Percentiles rank a stretch among this genome's conserved stretches.
phyloP scores from a whole-genome alignment of 768 basidiomycete species.

The Pluteus cervinus region DNA sequence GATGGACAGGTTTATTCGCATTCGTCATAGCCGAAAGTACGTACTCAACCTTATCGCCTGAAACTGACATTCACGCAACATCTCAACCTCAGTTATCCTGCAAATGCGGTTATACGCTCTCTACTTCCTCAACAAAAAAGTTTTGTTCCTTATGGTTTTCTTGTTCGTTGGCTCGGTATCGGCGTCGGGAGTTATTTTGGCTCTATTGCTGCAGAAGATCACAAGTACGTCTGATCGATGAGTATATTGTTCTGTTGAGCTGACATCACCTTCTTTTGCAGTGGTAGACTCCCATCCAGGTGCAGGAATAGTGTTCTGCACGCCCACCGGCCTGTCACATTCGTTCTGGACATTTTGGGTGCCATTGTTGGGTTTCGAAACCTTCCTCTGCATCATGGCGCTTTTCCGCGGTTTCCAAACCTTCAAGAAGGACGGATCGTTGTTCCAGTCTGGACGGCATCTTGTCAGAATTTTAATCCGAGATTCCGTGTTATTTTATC shows the following conservation, averaged over 20 bases:
- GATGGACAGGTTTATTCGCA: slow-evolving; percentile 49
- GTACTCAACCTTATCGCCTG: slow-evolving; percentile 7
- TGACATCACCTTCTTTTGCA: slow-evolving; percentile 10
- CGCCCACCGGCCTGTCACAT: slow-evolving; percentile 27
- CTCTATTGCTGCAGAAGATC: slow-evolving; percentile 30
- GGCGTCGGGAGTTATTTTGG: slow-evolving; percentile 44
- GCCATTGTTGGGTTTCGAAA: slow-evolving; percentile 50
- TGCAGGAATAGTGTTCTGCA: slow-evolving; percentile 32
- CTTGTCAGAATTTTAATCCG: slow-evolving; percentile 46
- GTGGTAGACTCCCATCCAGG: slow-evolving; percentile 13
- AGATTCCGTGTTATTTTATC: slow-evolving; percentile 52
- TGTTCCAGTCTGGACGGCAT: slow-evolving; percentile 35
- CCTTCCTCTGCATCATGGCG: slow-evolving; percentile 43
- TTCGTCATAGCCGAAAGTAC: slow-evolving; percentile 51
- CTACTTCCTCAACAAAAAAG: slow-evolving; percentile 45
- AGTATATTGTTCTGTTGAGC: slow-evolving; percentile 1
- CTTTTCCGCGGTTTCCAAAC: slow-evolving; percentile 43
- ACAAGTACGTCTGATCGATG: slow-evolving; percentile 25
- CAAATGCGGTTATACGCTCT: slow-evolving; percentile 61
- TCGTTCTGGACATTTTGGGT: slow-evolving; percentile 57
- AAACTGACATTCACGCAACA: not conserved
- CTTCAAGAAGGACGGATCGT: slow-evolving; percentile 26
- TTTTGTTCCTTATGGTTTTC: slow-evolving; percentile 39
- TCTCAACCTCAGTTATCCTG: slow-evolving; percentile 37
- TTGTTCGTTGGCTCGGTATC: slow-evolving; percentile 33